Conservation (phyloP, 495 filamentous ascomycete genomes). For the Neurospora discreta region DNA sequence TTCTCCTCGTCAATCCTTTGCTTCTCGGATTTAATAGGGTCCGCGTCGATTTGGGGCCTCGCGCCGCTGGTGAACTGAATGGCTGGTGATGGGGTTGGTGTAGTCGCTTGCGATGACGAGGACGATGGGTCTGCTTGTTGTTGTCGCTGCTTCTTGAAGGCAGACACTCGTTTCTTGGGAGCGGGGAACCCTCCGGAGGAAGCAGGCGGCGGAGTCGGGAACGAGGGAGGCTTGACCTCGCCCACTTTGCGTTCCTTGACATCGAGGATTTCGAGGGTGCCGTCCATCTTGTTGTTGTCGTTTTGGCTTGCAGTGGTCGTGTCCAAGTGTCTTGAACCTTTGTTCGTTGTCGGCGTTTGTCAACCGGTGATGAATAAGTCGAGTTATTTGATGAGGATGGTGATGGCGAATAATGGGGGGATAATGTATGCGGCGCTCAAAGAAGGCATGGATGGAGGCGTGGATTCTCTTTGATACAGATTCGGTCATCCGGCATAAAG, state of each 20-base stretch:
- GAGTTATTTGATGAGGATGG: background rate
- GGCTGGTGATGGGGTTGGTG: background rate
- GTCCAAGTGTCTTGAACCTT: background rate
- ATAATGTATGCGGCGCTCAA: background rate
- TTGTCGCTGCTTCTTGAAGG: slow-evolving; percentile 63
- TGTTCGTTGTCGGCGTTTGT: background rate
- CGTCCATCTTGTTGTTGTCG: slow-evolving; percentile 23
- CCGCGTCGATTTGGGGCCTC: slow-evolving; percentile 2
- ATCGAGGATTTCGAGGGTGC: slow-evolving; percentile 51
- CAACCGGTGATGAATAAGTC: background rate
- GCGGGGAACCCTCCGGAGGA: slow-evolving; percentile 71
- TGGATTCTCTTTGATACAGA: background rate
- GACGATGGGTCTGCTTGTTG: slow-evolving; percentile 1
- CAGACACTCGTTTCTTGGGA: slow-evolving; percentile 68
- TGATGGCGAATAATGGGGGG: background rate
- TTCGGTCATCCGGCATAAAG: background rate
- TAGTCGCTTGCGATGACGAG: background rate
- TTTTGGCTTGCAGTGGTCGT: background rate
- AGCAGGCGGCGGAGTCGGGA: slow-evolving; percentile 44
- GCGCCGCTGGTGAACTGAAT: background rate
- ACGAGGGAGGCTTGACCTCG: slow-evolving; percentile 47
- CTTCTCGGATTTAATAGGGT: slow-evolving; percentile 42
- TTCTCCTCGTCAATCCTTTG: slow-evolving; percentile 74
- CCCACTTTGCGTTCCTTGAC: slow-evolving; percentile 60
- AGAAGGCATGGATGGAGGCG: background rate